Evolutionary conservation across 495 filamentous ascomycete genomes (phyloP).

Genomic region (Aspergillus wentii): DNA sequence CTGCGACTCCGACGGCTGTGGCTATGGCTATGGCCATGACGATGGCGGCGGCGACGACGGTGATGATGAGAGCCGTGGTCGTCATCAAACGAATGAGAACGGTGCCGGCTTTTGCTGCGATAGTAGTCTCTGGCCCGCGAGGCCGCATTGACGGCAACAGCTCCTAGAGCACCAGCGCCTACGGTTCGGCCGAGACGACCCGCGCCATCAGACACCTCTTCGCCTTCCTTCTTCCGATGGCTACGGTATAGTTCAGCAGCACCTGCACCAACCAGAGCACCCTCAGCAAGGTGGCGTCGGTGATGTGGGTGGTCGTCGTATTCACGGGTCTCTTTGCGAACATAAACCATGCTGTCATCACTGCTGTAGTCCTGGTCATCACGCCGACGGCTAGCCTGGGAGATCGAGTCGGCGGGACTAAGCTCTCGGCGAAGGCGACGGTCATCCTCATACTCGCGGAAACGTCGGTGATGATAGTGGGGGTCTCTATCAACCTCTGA

Average conservation of each 20-base stretch:
- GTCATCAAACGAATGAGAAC: conserved; percentile 46
- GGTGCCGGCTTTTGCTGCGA: conserved; percentile 55
- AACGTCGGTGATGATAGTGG: conserved; percentile 61
- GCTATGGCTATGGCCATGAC: conserved; percentile 29
- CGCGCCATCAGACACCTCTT: conserved; percentile 50
- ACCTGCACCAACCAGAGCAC: conserved; percentile 74
- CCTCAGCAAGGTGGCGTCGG: conserved; percentile 81
- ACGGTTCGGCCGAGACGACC: conserved; percentile 68
- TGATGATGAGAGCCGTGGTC: conserved; percentile 36
- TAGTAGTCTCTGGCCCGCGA: conserved; percentile 70
- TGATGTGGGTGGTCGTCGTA: conserved; percentile 59
- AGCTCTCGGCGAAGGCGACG: conserved; percentile 49
- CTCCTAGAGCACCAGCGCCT: conserved; percentile 77
- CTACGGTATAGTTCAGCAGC: conserved; percentile 68
- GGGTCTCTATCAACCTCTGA: conserved; percentile 49
- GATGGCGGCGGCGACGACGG: conserved; percentile 28
- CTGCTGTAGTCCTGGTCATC: conserved; percentile 48
- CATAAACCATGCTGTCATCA: conserved; percentile 60
- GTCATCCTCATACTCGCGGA: conserved; percentile 53
- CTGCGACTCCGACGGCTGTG: conserved; percentile 36
- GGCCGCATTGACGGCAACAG: conserved; percentile 72
- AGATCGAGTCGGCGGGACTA: conserved; percentile 55
- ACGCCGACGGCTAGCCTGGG: conserved; percentile 41
- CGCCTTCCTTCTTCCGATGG: conserved; percentile 56
- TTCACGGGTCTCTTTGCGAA: conserved; percentile 49